Evolutionary conservation across 2,329 filamentous ascomycete genomes (phyloP), one percentile per base, ranked within the genome.

Genomic region (Pyrenophora teres): DNA sequence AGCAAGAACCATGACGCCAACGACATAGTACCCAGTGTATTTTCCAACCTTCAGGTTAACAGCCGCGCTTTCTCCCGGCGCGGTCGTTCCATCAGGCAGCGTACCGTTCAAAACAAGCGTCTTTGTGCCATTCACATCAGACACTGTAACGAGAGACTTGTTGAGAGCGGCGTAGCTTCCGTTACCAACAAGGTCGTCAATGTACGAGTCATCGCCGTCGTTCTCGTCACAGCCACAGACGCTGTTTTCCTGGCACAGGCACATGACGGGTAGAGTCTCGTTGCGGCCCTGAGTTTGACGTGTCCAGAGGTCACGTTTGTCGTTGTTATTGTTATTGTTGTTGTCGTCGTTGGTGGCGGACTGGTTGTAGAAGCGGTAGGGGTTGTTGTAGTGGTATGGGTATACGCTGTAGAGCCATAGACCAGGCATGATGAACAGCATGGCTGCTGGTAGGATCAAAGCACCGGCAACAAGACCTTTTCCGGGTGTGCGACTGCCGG

Each of bases 51-150:
- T 56, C 27, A 67, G 30, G n/a, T 52, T 42, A n/a, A 61, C 40
- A 3, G 60, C 62, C 3, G 56, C 65, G 19, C 63, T 62, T 18
- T 74, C 74, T 12, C 74, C 74, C 8, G 74, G 64, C 2, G 76
- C 73, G 2, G 75, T 77, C 0, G 77, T 80, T 2, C 73, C 78
- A 60, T 88, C 87, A 25, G 86, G 83, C 3, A 93, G 76, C 0
- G 87, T 89, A n/a, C 90, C 90, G 69, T 92, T 91, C 68, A 93
- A 76, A 25, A 89, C 77, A 32, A 94, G 81, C 1, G 83, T 87
- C 3, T 68, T 67, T 1, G 81, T 87, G 42, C 84, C 84, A 49
- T 89, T 86, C 54, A 87, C 80, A 46, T 79, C 74, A 2, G 81
- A 83, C 1, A 92, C 81, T 10, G 78, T 81, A 50, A 90, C 80